Evolutionary conservation across 2,329 filamentous ascomycete genomes (phyloP).

Genomic region (Claviceps fusiformis): DNA sequence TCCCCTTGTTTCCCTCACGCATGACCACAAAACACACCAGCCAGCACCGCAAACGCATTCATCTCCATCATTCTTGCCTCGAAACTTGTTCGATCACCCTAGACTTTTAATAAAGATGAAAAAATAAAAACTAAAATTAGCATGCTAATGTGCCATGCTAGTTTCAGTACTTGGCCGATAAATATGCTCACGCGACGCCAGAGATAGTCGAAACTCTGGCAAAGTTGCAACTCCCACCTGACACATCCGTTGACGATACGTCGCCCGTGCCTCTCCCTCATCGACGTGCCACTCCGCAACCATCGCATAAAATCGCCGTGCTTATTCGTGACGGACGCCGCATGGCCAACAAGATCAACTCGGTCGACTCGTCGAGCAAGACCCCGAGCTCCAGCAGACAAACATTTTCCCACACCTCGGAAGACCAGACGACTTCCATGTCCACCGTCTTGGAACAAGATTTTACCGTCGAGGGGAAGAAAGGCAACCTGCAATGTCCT

Average conservation of each 20-base stretch:
- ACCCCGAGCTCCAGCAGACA: constrained; percentile 36
- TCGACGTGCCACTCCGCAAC: constrained; percentile 28
- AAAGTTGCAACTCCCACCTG: constrained; percentile 51
- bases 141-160: constrained; percentile 20
- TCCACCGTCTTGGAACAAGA: constrained; percentile 68
- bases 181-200: constrained; percentile 50
- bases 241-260: constrained; percentile 32
- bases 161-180: constrained; percentile 54
- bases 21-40: background rate
- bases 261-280: constrained; percentile 41
- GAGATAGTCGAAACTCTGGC: constrained; percentile 54
- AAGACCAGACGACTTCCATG: constrained; percentile 40
- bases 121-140: background rate
- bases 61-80: background rate
- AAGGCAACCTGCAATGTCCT: constrained; percentile 67
- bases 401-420: constrained; percentile 29
- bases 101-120: background rate
- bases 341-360: constrained; percentile 39
- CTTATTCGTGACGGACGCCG: constrained; percentile 51
- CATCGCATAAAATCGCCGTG: constrained; percentile 43
- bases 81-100: background rate
- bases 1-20: constrained; percentile 4
- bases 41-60: background rate
- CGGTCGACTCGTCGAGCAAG: constrained; percentile 36
- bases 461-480: constrained; percentile 76